Evolutionary conservation across 257 asterid genomes (phyloP), one percentile per base, ranked within the genome.

Genomic region (Nicotiana tabacum): DNA sequence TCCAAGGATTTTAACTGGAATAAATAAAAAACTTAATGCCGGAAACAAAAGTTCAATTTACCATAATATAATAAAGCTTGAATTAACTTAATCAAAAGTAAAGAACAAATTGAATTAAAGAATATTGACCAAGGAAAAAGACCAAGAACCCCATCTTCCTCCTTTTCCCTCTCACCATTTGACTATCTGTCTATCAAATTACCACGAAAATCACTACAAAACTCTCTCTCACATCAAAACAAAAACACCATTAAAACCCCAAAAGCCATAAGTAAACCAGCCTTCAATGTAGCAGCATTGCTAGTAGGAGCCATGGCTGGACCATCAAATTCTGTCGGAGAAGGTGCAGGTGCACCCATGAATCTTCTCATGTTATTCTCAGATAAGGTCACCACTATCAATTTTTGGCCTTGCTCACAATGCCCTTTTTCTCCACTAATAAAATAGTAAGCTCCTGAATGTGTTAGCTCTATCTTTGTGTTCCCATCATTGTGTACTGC

Each of bases 331-430:
- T 85, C 89, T 15, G 80, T 84, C 9, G 97, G 95, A 10, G 98
- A 87, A 66, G 92, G 92, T 9, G 97, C 93, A 17, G 97, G 97
- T 60, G 95, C 61, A 11, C 82, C 82, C 2, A 11, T 29, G 27
- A 74, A 57, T 56, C 51, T 82, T 82, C 82, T 82, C n/a, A 46
- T 66, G 86, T 85, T 93, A 84, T 35, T 92, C 80, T 86, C 92
- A 8, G 98, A 90, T 7, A 95, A 76, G 5, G 93, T 95, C 79
- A 95, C 94, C 8, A 93, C 92, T 9, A 90, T 83, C 85, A 93
- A 0, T 88, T 93, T 95, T 91, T 93, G 97, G 1, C 97, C 98
- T 77, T 91, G 90, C 21, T 83, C 86, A 87, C 99, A 93, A 70
- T 89, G 90, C 4, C 91, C 95, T 24, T 86, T 67, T 2, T 88